A percentile compares a stretch with the other conserved stretches of the same genome.
Evolutionary conservation across 345 rosid species (phyloP).

Genomic region (Trapa incisa): DNA sequence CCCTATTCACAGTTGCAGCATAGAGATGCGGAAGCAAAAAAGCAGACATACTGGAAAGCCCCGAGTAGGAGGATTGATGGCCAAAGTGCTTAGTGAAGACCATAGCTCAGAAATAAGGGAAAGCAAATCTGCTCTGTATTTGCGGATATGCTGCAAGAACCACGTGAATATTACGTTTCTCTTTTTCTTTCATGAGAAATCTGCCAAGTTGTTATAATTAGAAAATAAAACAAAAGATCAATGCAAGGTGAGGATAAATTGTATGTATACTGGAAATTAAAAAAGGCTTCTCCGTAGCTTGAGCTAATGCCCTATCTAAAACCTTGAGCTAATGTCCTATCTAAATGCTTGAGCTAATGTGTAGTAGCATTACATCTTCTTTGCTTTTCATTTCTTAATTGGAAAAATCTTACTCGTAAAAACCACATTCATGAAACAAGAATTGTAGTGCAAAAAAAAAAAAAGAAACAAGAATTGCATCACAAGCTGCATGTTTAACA

Average conservation of each 20-base stretch:
- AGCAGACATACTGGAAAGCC: constrained; percentile 63
- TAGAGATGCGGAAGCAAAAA: not conserved
- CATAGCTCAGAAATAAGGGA: constrained; percentile 79
- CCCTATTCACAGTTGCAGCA: not conserved
- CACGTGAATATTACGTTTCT: constrained; percentile 13
- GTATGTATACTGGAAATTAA: not conserved
- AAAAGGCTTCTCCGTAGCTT: too few relatives aligned
- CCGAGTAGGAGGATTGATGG: constrained; percentile 50
- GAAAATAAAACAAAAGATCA: not conserved
- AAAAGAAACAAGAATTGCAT: not conserved
- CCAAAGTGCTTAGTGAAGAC: constrained; percentile 86
- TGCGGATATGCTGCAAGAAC: constrained; percentile 82
- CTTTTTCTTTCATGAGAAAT: too few relatives aligned
- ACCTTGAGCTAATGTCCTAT: too few relatives aligned
- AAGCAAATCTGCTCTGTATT: constrained; percentile 78
- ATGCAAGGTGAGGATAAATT: not conserved
- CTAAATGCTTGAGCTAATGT: not conserved
- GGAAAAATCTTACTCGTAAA: not conserved
- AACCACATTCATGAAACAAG: not conserved
- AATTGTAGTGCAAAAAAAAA: too few relatives aligned
- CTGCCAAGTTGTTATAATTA: not conserved
- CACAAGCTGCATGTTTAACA: not conserved
- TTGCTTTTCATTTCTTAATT: not conserved
- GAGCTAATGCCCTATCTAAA: not conserved
- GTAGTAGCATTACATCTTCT: not conserved